phyloP scores from a whole-genome alignment of 2,329 filamentous ascomycete species.

The Trichoderma endophyticum region DNA sequence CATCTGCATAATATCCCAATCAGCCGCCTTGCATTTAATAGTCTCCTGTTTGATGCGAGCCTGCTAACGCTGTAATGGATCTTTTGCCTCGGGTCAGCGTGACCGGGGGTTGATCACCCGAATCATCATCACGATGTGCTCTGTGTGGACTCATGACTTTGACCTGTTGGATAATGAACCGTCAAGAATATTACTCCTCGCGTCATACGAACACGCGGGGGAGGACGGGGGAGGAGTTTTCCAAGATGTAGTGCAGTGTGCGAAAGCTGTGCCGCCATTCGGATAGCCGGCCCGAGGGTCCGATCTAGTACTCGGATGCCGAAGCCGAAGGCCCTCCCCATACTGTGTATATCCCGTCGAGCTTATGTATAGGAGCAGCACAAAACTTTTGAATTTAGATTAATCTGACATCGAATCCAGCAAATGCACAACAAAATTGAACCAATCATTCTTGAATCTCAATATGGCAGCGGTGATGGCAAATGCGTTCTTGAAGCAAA shows the following conservation, averaged over 20 bases:
- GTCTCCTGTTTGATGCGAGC: background rate
- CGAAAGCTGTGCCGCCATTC: background rate
- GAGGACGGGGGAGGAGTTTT: background rate
- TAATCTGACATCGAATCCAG: background rate
- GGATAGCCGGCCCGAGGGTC: background rate
- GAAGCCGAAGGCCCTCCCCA: background rate
- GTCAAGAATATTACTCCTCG: background rate
- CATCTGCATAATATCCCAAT: background rate
- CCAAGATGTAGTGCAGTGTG: background rate
- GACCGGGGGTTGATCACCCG: background rate
- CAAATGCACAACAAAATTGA: accelerated
- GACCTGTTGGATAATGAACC: background rate
- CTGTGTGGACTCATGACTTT: background rate
- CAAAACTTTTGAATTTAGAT: background rate
- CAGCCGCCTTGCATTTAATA: background rate
- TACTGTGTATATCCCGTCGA: background rate
- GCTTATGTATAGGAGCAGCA: background rate
- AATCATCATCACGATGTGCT: background rate
- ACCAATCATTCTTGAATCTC: background rate
- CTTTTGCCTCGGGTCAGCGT: background rate
- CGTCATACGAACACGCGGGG: background rate
- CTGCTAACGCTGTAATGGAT: background rate
- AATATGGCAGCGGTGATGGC: background rate
- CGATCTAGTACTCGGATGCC: background rate
- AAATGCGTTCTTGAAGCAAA: background rate